Conservation (phyloP, 352 stramenopile species). For the Pilasporangium apinafurcum region DNA sequence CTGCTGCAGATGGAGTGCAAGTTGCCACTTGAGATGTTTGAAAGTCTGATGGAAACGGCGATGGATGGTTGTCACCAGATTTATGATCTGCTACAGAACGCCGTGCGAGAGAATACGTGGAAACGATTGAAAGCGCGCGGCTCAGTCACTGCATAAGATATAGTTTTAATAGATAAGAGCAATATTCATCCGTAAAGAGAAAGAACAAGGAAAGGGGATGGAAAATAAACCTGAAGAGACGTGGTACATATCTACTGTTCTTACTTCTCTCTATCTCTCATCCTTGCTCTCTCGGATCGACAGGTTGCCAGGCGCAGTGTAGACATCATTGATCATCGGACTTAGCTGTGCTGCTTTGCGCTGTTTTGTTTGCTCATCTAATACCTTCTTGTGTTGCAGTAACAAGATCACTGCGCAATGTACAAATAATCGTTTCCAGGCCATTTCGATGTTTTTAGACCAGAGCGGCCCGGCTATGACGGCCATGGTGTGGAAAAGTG, state of each 20-base stretch:
- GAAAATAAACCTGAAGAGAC: no score
- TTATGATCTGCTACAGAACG: constrained; percentile 79
- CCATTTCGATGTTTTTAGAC: constrained; percentile 28
- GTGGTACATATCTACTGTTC: no score
- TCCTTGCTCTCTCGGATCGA: no score
- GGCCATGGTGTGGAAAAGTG: constrained; percentile 77
- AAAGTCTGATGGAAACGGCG: constrained; percentile 76
- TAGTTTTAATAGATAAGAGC: no score
- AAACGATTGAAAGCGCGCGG: constrained; percentile 60
- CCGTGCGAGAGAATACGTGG: constrained; percentile 82
- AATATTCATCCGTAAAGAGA: no score
- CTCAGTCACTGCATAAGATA: constrained; percentile 29
- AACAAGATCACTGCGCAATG: constrained; percentile 34
- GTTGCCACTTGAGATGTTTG: constrained; percentile 82
- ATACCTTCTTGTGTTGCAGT: no score
- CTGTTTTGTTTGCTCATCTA: no score
- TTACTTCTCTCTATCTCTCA: no score
- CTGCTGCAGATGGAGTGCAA: constrained; percentile 90
- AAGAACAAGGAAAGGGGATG: no score
- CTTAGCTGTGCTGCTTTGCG: no score
- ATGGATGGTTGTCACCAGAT: constrained; percentile 82
- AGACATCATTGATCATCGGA: no score
- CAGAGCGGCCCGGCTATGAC: constrained; percentile 26
- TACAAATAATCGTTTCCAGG: constrained; percentile 30
- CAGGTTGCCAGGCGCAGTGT: no score